Conservation (phyloP, 2,329 filamentous ascomycete genomes). For the Orbilia oligospora region DNA sequence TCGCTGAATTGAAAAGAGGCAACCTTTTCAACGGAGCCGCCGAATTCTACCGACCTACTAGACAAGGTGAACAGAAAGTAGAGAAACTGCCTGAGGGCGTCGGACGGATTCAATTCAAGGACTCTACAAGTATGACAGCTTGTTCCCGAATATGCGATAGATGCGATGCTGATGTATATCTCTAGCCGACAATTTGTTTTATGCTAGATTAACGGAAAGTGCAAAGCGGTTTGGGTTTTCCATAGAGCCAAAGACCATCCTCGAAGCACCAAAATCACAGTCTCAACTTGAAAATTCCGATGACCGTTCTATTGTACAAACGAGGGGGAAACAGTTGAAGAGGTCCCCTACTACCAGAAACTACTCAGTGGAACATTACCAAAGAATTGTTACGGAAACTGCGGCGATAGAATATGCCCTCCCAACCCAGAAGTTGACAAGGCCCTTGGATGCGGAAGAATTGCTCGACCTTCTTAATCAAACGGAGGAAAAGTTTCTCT, state of each 20-base stretch:
- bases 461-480: conserved; percentile 55
- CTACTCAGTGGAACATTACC: conserved; percentile 39
- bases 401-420: conserved; percentile 47
- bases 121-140: conserved; percentile 38
- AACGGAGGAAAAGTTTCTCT: conserved; percentile 51
- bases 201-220: conserved; percentile 54
- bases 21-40: conserved; percentile 56
- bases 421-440: conserved; percentile 53
- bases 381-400: conserved; percentile 45
- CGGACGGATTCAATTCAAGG: conserved; percentile 54
- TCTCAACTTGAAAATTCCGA: conserved; percentile 18
- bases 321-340: conserved; percentile 35
- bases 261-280: conserved; percentile 13
- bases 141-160: neutral
- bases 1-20: conserved; percentile 51
- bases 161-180: neutral
- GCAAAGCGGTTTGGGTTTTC: conserved; percentile 50
- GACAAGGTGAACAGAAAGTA: conserved; percentile 25
- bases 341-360: conserved; percentile 17
- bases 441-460: conserved; percentile 57
- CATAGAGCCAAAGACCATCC: conserved; percentile 37
- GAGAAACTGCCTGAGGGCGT: conserved; percentile 53
- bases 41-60: conserved; percentile 48
- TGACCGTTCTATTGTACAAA: conserved; percentile 42
- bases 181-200: conserved; percentile 54